Base-by-base conservation (phyloP, 306 rosid species). In the Vachellia pachyceras region DNA sequence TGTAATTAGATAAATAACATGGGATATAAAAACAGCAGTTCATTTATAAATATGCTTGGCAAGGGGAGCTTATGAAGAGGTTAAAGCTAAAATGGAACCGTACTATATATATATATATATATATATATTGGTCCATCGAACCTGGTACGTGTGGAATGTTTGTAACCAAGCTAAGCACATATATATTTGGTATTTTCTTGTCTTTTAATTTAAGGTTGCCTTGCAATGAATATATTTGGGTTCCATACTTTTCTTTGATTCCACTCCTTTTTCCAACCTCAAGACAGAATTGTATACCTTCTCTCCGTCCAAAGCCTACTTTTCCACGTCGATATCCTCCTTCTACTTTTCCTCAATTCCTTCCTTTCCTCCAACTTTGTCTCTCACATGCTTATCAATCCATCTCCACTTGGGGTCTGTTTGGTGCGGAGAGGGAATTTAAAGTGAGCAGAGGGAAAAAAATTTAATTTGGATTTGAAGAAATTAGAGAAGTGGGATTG, bases 181-280 rank as follows among this genome's bases (percentile, higher is more conserved):
- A 10, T 9, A 10, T 20, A 22, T 33, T 2, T 14, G 9, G n/a
- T 12, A 2, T 63, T 63, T 63, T 2, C 40, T n/a, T 63, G 18
- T 61, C 69, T 64, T 64, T 35, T 35, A 36, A 2, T 64, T 13
- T 12, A 33, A 64, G 69, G 44, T 35, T 36, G 69, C 69, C 17
- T 25, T 14, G 23, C 44, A 35, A 64, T 72, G 57, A 69, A 78
- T 77, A 58, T 23, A 58, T 58, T 55, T 55, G 57, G 54, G 69
- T 54, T 79, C 52, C 77, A 75, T 85, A 79, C 87, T 84, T 90
- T 88, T 81, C 91, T 88, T 90, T 79, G 87, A 88, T 88, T 85
- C 89, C 80, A 90, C 96, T 85, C 87, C 47, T 89, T 84, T 85
- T 82, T 69, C 73, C 44, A 76, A 63, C 22, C 44, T 20, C 67